Evolutionary conservation across 805 yeast species (phyloP).

Genomic region (Hermanozyma aechmeae): DNA sequence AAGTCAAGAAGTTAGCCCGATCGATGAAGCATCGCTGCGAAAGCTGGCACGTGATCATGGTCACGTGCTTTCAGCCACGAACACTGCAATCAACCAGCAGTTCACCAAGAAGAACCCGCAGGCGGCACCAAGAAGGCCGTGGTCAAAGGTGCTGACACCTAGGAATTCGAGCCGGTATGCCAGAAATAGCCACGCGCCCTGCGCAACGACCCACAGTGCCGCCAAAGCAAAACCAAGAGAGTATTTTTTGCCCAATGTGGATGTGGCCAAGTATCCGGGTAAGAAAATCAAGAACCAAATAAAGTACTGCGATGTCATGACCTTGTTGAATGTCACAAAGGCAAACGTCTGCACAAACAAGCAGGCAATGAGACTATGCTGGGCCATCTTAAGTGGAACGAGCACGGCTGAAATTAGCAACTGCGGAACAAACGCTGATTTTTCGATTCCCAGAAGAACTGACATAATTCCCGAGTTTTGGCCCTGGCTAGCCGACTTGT

Average conservation of each 20-base stretch:
- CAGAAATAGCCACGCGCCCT: constrained; percentile 67
- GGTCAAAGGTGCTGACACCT: constrained; percentile 57
- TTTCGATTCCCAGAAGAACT: too few species aligned
- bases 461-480: neutral
- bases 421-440: constrained; percentile 81
- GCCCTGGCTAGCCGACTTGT: constrained; percentile 44
- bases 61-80: constrained; percentile 11
- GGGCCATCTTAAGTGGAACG: constrained; percentile 42
- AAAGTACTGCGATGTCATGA: constrained; percentile 90
- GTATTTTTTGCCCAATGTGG: constrained; percentile 19
- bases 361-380: constrained; percentile 20
- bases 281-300: constrained; percentile 86
- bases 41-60: neutral
- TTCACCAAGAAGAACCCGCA: constrained; percentile 52
- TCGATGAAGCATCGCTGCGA: too few species aligned
- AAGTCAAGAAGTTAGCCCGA: too few species aligned
- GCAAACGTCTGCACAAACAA: constrained; percentile 34
- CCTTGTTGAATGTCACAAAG: constrained; percentile 39
- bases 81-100: constrained; percentile 48
- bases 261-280: constrained; percentile 56
- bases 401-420: constrained; percentile 47
- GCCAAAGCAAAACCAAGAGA: constrained; percentile 33
- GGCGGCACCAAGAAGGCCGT: constrained; percentile 48
- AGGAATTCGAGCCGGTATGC: constrained; percentile 78
- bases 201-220: constrained; percentile 58